phyloP scores from a whole-genome alignment of 805 yeast species.

The Saccharomyces mikatae region DNA sequence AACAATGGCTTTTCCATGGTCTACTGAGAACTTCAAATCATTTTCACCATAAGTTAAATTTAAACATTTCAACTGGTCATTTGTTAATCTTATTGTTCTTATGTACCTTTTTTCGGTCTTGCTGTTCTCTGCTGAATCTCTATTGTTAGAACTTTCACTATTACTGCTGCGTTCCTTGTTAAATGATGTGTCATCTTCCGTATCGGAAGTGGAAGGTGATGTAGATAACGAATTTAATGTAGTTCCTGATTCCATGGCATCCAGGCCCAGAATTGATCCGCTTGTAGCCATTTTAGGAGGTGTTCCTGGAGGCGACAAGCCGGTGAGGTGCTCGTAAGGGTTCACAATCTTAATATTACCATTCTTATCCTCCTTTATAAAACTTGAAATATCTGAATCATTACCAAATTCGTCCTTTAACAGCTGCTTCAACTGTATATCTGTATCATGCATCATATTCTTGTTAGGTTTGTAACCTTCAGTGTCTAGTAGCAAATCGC shows the following conservation, averaged over 20 bases:
- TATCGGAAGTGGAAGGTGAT: slow-evolving; percentile 9
- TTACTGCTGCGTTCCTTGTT: neutral
- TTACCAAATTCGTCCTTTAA: slow-evolving; percentile 67
- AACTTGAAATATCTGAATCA: slow-evolving; percentile 37
- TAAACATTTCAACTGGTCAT: slow-evolving; percentile 75
- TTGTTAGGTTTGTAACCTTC: slow-evolving; percentile 91
- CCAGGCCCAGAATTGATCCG: neutral
- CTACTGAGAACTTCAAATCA: slow-evolving; percentile 68
- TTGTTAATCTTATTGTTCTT: slow-evolving; percentile 82
- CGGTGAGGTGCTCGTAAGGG: slow-evolving; percentile 19
- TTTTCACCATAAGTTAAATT: slow-evolving; percentile 74
- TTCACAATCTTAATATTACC: slow-evolving; percentile 58
- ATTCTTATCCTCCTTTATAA: slow-evolving; percentile 50
- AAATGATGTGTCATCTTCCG: slow-evolving; percentile 3
- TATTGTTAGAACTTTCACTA: slow-evolving; percentile 1
- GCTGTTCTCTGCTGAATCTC: neutral
- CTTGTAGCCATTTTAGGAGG: slow-evolving; percentile 10
- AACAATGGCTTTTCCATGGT: slow-evolving; percentile 72
- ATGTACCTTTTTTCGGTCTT: slow-evolving; percentile 41
- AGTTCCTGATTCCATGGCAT: neutral
- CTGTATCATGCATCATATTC: slow-evolving; percentile 67
- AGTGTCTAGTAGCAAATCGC: slow-evolving; percentile 85
- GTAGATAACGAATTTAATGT: slow-evolving; percentile 10
- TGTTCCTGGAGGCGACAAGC: slow-evolving; percentile 17
- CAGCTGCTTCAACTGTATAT: slow-evolving; percentile 62